Percentiles rank a stretch among this genome's conserved stretches.
Evolutionary conservation across 2,329 filamentous ascomycete genomes (phyloP).

Genomic region (Fusarium heterosporum): DNA sequence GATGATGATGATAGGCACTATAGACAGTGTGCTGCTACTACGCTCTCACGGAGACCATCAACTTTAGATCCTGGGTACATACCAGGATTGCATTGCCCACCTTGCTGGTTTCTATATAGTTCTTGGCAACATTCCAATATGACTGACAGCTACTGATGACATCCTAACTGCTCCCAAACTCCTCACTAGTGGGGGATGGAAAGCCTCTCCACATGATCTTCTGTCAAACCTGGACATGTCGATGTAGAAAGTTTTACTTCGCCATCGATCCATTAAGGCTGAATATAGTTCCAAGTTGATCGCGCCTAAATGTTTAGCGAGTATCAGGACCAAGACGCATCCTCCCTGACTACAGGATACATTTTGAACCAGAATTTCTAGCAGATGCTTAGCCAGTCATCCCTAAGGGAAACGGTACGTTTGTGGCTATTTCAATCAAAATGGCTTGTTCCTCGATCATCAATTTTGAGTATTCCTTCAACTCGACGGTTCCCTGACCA

Average conservation of each 20-base stretch:
- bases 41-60: conserved; percentile 26
- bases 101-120: conserved; percentile 19
- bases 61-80: conserved; percentile 24
- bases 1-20: conserved; percentile 22
- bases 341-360: background rate
- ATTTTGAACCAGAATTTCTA: conserved; percentile 13
- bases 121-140: conserved; percentile 20
- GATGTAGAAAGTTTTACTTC: background rate
- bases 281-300: background rate
- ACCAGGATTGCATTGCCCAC: conserved; percentile 42
- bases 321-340: background rate
- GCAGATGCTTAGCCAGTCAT: conserved; percentile 3
- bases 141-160: background rate
- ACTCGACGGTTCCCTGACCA: conserved; percentile 50
- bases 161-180: background rate
- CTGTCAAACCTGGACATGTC: background rate
- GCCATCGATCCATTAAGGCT: background rate
- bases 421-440: conserved; percentile 53
- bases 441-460: conserved; percentile 55
- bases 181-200: background rate
- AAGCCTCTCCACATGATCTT: background rate
- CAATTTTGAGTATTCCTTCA: conserved; percentile 48
- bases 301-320: background rate
- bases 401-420: conserved; percentile 1
- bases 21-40: background rate